A percentile compares a stretch with the other conserved stretches of the same genome.
phyloP scores from a whole-genome alignment of 805 yeast species.

The Candida ipomoeae region DNA sequence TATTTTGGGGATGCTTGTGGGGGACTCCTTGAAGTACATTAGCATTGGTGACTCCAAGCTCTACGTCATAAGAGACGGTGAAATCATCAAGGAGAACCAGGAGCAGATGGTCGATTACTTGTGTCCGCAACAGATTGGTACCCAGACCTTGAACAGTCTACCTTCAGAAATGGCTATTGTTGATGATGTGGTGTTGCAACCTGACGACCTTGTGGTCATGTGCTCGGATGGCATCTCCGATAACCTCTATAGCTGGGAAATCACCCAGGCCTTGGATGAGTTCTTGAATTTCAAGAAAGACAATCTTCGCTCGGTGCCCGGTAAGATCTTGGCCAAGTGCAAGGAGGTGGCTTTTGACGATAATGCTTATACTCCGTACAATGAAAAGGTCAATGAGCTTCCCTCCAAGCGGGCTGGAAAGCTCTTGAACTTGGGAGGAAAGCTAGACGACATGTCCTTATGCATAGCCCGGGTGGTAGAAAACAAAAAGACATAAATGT shows the following conservation, averaged over 20 bases:
- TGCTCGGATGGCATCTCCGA: constrained; percentile 56
- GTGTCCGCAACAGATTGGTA: constrained; percentile 55
- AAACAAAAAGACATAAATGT: constrained; percentile 2
- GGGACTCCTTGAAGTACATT: constrained; percentile 42
- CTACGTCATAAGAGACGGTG: constrained; percentile 45
- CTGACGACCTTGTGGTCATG: constrained; percentile 41
- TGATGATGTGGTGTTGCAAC: constrained; percentile 35
- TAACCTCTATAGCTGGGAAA: constrained; percentile 48
- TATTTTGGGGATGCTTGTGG: constrained; percentile 45
- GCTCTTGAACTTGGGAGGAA: constrained; percentile 45
- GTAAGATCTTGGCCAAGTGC: constrained; percentile 38
- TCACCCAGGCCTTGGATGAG: constrained; percentile 34
- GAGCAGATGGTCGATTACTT: constrained; percentile 44
- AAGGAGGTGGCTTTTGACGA: constrained; percentile 51
- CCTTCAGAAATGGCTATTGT: constrained; percentile 50
- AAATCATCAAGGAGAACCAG: constrained; percentile 39
- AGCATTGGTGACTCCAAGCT: constrained; percentile 52
- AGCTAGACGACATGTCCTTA: constrained; percentile 51
- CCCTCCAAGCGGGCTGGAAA: constrained; percentile 29
- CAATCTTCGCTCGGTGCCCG: constrained; percentile 38
- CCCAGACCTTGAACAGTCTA: constrained; percentile 37
- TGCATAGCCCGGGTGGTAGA: constrained; percentile 43
- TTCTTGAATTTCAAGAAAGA: constrained; percentile 25
- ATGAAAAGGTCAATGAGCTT: constrained; percentile 45
- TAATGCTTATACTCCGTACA: constrained; percentile 50